These are phyloP conservation scores for Podila minutissima DNA, from an alignment of 192 early-diverging fungal genomes.

Conservation along the genomic window DNA sequence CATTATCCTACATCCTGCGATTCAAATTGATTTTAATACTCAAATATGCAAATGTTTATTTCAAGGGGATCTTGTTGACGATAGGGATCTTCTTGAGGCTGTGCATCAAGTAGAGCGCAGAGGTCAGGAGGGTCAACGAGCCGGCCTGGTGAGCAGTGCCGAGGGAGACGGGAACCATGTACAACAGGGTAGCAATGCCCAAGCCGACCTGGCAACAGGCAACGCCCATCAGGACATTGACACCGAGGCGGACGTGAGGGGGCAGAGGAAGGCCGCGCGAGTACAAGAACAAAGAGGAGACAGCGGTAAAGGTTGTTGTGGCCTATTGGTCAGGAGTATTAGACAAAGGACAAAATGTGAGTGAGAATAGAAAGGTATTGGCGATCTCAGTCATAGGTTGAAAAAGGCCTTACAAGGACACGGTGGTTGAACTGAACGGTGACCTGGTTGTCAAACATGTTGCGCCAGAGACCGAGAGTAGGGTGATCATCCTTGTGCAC, in stretches of 20 bases:
- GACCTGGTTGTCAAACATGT: constrained; percentile 93
- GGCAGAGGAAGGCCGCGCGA: constrained; percentile 81
- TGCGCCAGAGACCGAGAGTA: constrained; percentile 74
- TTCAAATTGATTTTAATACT: too few species aligned
- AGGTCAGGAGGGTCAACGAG: constrained; percentile 84
- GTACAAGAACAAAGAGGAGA: constrained; percentile 79
- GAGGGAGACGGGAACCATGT: constrained; percentile 91
- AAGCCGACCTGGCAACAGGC: constrained; percentile 82
- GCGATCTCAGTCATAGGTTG: background rate
- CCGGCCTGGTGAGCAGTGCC: constrained; percentile 97
- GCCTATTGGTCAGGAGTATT: constrained; percentile 61
- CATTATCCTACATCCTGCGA: too few species aligned
- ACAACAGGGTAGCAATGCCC: constrained; percentile 93
- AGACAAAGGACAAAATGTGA: background rate
- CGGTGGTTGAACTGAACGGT: constrained; percentile 97
- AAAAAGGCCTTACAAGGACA: constrained; percentile 67
- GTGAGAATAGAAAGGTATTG: background rate
- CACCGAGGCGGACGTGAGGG: constrained; percentile 68
- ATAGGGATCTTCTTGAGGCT: constrained; percentile 66
- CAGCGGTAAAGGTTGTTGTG: constrained; percentile 78
- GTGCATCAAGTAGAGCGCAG: constrained; percentile 83
- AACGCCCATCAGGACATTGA: constrained; percentile 80
- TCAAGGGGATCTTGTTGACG: constrained; percentile 41
- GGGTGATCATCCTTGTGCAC: constrained; percentile 58
- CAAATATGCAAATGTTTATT: constrained; percentile 2